A percentile compares a stretch with the other conserved stretches of the same genome.
phyloP scores from a whole-genome alignment of 2,329 filamentous ascomycete species.

The Fusarium pseudonygamai region DNA sequence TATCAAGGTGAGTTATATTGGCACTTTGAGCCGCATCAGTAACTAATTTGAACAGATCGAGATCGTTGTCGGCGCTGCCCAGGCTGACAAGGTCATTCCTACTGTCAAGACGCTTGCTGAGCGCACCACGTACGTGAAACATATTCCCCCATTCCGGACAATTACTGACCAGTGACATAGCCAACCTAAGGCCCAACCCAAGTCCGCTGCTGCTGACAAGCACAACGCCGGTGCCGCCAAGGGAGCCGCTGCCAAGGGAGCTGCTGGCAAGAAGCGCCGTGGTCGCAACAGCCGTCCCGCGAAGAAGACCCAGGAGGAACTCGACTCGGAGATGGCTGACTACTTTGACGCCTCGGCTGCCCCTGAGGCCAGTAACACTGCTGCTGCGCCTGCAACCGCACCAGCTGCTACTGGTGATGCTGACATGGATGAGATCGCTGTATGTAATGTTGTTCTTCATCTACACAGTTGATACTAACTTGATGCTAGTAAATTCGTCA shows the following conservation, averaged over 20 bases:
- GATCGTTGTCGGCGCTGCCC: conserved; percentile 83
- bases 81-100: conserved; percentile 73
- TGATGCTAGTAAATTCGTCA: conserved; percentile 20
- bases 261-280: conserved; percentile 63
- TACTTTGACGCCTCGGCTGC: conserved; percentile 74
- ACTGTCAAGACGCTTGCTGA: conserved; percentile 79
- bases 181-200: conserved; percentile 66
- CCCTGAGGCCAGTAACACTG: conserved; percentile 55
- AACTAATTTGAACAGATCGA: conserved; percentile 73
- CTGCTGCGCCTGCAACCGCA: conserved; percentile 59
- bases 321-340: conserved; percentile 97
- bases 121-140: conserved; percentile 73
- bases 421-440: conserved; percentile 72
- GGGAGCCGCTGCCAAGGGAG: conserved; percentile 52
- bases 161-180: conserved; percentile 36
- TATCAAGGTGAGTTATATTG: conserved; percentile 76
- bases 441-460: conserved; percentile 32
- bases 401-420: conserved; percentile 63
- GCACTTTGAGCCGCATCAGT: neutral
- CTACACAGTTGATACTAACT: conserved; percentile 15
- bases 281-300: conserved; percentile 68
- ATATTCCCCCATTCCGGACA: neutral
- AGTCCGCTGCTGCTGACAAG: conserved; percentile 82
- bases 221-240: conserved; percentile 61
- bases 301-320: conserved; percentile 93